phyloP scores from a whole-genome alignment of 441 rosid genomes.

The Erysimum pusillum region DNA sequence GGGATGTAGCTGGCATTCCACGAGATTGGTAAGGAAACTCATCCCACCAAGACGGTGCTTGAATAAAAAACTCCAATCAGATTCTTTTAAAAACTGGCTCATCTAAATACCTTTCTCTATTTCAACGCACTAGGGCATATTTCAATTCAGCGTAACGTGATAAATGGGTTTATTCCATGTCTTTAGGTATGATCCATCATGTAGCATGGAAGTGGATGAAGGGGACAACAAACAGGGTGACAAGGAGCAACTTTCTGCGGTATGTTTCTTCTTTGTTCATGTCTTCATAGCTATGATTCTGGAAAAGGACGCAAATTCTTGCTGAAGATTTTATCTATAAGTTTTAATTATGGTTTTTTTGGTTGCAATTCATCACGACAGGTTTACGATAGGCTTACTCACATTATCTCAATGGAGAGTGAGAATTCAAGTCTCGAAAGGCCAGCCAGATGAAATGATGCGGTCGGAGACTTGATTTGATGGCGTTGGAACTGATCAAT shows the following conservation, averaged over 20 bases:
- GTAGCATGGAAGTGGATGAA: slow-evolving; percentile 45
- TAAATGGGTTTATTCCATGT: background rate
- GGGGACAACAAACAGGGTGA: slow-evolving; percentile 46
- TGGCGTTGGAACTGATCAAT: slow-evolving; percentile 14
- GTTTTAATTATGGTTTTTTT: background rate
- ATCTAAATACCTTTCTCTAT: slow-evolving; percentile 2
- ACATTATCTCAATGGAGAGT: slow-evolving; percentile 79
- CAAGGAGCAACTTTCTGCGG: slow-evolving; percentile 70
- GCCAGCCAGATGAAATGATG: slow-evolving; percentile 47
- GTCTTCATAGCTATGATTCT: slow-evolving; percentile 22
- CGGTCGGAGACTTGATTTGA: background rate
- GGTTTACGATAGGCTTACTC: slow-evolving; percentile 85
- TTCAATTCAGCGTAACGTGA: background rate
- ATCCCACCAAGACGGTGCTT: slow-evolving; percentile 9
- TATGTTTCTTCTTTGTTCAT: slow-evolving; percentile 47
- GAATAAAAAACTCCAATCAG: background rate
- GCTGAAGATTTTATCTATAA: background rate
- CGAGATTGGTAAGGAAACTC: slow-evolving; percentile 72
- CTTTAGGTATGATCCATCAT: slow-evolving; percentile 71
- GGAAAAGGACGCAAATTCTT: background rate
- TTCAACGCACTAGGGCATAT: background rate
- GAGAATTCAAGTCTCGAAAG: slow-evolving; percentile 68
- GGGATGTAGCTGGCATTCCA: slow-evolving; percentile 91
- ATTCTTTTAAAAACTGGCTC: background rate
- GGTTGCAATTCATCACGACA: slow-evolving; percentile 46